Evolutionary conservation across 2,329 filamentous ascomycete genomes (phyloP).

Genomic region (Penicillium capsulatum): DNA sequence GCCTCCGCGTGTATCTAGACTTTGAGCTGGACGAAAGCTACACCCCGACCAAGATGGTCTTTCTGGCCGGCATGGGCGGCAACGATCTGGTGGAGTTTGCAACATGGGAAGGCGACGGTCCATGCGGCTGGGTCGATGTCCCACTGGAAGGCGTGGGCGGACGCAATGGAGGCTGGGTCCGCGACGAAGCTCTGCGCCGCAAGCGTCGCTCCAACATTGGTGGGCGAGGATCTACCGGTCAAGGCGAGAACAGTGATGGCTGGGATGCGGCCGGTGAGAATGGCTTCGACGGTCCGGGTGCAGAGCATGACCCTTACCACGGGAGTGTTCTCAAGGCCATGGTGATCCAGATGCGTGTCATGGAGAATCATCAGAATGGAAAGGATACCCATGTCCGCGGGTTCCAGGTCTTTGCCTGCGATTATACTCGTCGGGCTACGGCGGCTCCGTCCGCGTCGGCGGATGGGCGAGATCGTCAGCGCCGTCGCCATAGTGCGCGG

Average conservation of each 20-base stretch:
- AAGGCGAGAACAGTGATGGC: slow-evolving; percentile 13
- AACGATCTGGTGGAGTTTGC: slow-evolving; percentile 89
- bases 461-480: slow-evolving; percentile 28
- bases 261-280: slow-evolving; percentile 27
- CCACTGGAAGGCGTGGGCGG: slow-evolving; percentile 62
- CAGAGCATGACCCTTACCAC: slow-evolving; percentile 45
- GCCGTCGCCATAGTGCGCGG: slow-evolving; percentile 27
- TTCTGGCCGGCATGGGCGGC: slow-evolving; percentile 82
- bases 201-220: slow-evolving; percentile 11
- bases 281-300: slow-evolving; percentile 21
- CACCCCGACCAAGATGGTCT: slow-evolving; percentile 86
- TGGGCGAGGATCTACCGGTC: slow-evolving; percentile 9
- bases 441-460: slow-evolving; percentile 34
- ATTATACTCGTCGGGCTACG: slow-evolving; percentile 35
- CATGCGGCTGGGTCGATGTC: slow-evolving; percentile 87
- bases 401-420: slow-evolving; percentile 72
- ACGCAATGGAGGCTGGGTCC: slow-evolving; percentile 30
- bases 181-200: slow-evolving; percentile 17
- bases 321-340: slow-evolving; percentile 79
- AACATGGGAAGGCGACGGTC: slow-evolving; percentile 70
- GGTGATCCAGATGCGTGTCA: slow-evolving; percentile 81
- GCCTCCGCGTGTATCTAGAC: slow-evolving; percentile 63
- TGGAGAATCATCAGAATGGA: slow-evolving; percentile 98
- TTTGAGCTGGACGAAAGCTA: slow-evolving; percentile 93
- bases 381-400: slow-evolving; percentile 98